Evolutionary conservation across 1,284 basidiomycete genomes (phyloP), one percentile per base, ranked within the genome.

Genomic region (Omphalotus olearius): DNA sequence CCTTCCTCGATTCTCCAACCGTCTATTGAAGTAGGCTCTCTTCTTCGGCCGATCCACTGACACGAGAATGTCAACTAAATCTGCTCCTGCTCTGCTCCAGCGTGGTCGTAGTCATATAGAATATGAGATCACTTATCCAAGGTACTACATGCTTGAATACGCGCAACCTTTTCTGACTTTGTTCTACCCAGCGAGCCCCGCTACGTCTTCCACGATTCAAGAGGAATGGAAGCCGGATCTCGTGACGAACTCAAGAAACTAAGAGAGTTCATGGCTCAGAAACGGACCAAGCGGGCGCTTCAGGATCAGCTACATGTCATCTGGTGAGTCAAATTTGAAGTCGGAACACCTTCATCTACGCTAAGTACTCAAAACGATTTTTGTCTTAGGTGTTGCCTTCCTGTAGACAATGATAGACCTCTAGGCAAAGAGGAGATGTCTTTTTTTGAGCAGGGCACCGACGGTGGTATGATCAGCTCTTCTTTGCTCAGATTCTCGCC

Each of bases 141-240:
- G 45, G 51, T 47, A 40, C 10, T 17, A 7, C 5, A 20, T 3
- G 23, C 1, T 33, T 9, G 0, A 13, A 4, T n/a, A 13, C 11
- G 20, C 38, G 5, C 25, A 16, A 4, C 16, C 1, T 14, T 17
- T 26, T 25, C 35, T 5, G 42, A 23, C 7, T 1, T 33, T 11
- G 4, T 28, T 23, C 36, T 20, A 16, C 17, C 7, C n/a, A 52
- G 51, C 39, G 44, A 52, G 23, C 16, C 9, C 18, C 45, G 38
- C 39, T 52, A 47, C 23, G 37, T 52, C 13, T 52, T 52, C 18
- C 51, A 52, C 36, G 45, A 52, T 25, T 52, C 51, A 13, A 46
- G 35, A 25, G 51, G 51, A 17, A 36, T 47, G 51, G 51, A 52
- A 18, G 45, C 51, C 38, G 51, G 51, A 18, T 52, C 51, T 20